phyloP scores from a whole-genome alignment of 2,329 filamentous ascomycete genomes.

The Coniosporium tulheliwenetii region DNA sequence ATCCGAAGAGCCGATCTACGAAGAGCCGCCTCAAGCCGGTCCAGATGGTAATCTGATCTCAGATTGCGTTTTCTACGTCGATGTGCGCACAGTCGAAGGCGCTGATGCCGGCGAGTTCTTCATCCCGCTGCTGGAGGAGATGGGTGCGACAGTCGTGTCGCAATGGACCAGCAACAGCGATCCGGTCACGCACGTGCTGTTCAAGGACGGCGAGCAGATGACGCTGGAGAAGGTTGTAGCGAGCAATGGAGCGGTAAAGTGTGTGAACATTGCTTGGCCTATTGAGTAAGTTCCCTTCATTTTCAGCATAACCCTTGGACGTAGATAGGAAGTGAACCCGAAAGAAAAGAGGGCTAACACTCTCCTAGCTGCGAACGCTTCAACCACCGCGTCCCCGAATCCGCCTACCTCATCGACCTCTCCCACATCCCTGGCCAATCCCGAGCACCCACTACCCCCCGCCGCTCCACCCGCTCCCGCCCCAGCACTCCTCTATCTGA shows the following conservation, averaged over 20 bases:
- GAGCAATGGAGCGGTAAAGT: conserved; percentile 59
- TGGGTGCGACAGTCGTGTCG: conserved; percentile 68
- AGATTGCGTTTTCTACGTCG: conserved; percentile 66
- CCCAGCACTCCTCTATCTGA: conserved; percentile 6
- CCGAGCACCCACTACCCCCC: no score
- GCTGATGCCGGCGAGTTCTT: conserved; percentile 71
- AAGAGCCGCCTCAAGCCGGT: not conserved
- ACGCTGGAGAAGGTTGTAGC: conserved; percentile 70
- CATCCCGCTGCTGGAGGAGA: conserved; percentile 59
- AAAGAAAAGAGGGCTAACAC: no score
- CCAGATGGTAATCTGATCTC: conserved; percentile 6
- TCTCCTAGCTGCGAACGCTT: conserved; percentile 14
- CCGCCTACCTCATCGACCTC: conserved; percentile 16
- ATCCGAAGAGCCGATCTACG: no score
- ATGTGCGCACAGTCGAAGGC: conserved; percentile 70
- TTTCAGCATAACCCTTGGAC: no score
- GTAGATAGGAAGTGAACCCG: no score
- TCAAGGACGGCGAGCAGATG: conserved; percentile 68
- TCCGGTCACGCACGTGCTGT: conserved; percentile 78
- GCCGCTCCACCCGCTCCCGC: conserved; percentile 4
- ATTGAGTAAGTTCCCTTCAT: conserved; percentile 50
- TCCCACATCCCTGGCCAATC: conserved; percentile 1
- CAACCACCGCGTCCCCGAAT: conserved; percentile 17
- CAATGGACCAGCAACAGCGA: conserved; percentile 58
- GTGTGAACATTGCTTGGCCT: conserved; percentile 79